Percentiles rank a stretch among this genome's conserved stretches.
Conservation (phyloP, 345 rosid genomes). For the Gossypium sturtianum region DNA sequence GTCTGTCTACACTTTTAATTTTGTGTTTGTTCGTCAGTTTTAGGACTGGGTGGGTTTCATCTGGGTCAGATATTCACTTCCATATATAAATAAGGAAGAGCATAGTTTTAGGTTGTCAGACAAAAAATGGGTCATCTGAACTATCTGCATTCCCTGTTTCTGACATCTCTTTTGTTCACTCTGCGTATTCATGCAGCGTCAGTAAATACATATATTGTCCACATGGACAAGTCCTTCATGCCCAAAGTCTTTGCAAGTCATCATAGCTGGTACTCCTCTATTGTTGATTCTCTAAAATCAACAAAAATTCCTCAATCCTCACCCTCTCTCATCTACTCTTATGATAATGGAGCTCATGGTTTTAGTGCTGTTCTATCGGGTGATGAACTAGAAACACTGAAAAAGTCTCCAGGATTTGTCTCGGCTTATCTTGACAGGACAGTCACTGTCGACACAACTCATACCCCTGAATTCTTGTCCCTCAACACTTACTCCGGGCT, state of each 20-base stretch:
- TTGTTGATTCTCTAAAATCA: slow-evolving; percentile 18
- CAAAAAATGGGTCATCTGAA: slow-evolving; percentile 7
- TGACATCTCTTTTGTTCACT: background rate
- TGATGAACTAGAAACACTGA: slow-evolving; percentile 7
- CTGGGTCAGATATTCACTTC: background rate
- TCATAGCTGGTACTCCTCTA: slow-evolving; percentile 28
- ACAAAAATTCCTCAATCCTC: slow-evolving; percentile 1
- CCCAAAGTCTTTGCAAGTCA: slow-evolving; percentile 24
- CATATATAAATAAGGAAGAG: background rate
- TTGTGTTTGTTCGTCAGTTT: background rate
- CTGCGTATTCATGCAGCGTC: background rate
- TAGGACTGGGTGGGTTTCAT: background rate
- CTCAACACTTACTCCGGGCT: background rate
- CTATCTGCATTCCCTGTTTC: background rate
- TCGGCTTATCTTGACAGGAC: slow-evolving; percentile 14
- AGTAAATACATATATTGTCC: slow-evolving; percentile 25
- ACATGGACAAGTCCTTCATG: slow-evolving; percentile 34
- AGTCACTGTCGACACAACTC: slow-evolving; percentile 13
- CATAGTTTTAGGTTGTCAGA: background rate
- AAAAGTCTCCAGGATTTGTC: slow-evolving; percentile 12
- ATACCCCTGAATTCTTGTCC: slow-evolving; percentile 9
- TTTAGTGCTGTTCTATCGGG: slow-evolving; percentile 12
- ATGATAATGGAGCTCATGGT: slow-evolving; percentile 12
- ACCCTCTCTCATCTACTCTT: slow-evolving; percentile 6
- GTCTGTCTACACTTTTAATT: background rate